Conservation (phyloP, 2,329 filamentous ascomycete genomes). For the Venturia pyrina region DNA sequence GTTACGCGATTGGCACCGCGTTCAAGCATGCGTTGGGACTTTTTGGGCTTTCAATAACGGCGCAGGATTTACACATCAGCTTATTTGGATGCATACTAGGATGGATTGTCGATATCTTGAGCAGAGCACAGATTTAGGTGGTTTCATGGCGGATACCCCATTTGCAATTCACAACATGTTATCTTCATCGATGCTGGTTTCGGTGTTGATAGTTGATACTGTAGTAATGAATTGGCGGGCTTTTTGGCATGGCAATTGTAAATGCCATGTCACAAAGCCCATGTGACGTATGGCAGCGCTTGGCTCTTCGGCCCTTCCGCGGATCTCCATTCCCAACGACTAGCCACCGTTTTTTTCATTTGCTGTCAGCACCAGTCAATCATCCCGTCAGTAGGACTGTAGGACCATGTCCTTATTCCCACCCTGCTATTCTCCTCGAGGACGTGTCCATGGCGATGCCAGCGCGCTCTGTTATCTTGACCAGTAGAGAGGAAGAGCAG, state of each 20-base stretch:
- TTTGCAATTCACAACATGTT: too few species aligned
- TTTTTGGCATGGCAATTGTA: background rate
- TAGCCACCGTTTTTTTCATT: background rate
- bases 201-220: too few species aligned
- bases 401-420: background rate
- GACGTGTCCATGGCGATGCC: background rate
- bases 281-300: too few species aligned
- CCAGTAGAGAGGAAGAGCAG: background rate
- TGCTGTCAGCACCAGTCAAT: background rate
- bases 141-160: too few species aligned
- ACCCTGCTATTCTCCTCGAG: background rate
- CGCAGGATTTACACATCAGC: background rate
- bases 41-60: background rate
- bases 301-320: background rate
- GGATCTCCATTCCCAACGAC: background rate
- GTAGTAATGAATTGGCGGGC: too few species aligned
- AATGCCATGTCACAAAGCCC: background rate
- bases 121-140: too few species aligned
- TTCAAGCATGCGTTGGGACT: background rate
- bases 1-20: background rate
- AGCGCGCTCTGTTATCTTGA: background rate
- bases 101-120: background rate
- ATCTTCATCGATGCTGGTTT: too few species aligned
- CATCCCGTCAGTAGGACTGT: background rate
- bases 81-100: background rate